Evolutionary conservation across 371 early-diverging fungal species (phyloP).

Genomic region (Lichtheimia corymbifera): DNA sequence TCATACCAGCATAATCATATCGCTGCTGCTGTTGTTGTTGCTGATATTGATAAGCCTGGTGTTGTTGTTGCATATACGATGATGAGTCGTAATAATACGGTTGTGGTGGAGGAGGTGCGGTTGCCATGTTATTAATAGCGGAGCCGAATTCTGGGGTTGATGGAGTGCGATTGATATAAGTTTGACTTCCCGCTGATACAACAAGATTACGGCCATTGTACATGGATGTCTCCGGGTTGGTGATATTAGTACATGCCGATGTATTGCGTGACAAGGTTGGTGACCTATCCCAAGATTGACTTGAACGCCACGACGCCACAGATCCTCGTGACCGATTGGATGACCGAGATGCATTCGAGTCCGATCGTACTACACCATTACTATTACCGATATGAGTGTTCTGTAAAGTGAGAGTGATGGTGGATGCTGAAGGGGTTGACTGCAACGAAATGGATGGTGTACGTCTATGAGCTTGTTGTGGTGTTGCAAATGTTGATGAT

Average conservation of each 20-base stretch:
- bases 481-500: conserved; percentile 2
- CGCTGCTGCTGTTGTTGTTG: conserved; percentile 11
- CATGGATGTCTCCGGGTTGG: conserved; percentile 10
- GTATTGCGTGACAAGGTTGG: conserved; percentile 27
- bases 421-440: conserved; percentile 11
- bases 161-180: conserved; percentile 29
- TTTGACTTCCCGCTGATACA: conserved; percentile 9
- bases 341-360: conserved; percentile 30
- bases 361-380: conserved; percentile 26
- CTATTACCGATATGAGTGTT: conserved; percentile 8
- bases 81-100: too few species aligned
- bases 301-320: conserved; percentile 31
- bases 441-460: conserved; percentile 8
- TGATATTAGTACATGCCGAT: conserved; percentile 8
- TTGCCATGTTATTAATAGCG: too few species aligned
- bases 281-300: conserved; percentile 22
- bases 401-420: conserved; percentile 9
- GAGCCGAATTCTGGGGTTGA: conserved; percentile 30
- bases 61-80: conserved; percentile 1
- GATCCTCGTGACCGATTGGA: conserved; percentile 35
- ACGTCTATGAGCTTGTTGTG: conserved; percentile 7
- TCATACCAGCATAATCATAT: conserved; percentile 6
- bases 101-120: too few species aligned
- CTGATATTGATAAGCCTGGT: background rate
- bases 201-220: background rate